These are phyloP conservation scores for Colletotrichum camelliae DNA, from an alignment of 2,329 filamentous ascomycete species.

Conservation along the genomic window DNA sequence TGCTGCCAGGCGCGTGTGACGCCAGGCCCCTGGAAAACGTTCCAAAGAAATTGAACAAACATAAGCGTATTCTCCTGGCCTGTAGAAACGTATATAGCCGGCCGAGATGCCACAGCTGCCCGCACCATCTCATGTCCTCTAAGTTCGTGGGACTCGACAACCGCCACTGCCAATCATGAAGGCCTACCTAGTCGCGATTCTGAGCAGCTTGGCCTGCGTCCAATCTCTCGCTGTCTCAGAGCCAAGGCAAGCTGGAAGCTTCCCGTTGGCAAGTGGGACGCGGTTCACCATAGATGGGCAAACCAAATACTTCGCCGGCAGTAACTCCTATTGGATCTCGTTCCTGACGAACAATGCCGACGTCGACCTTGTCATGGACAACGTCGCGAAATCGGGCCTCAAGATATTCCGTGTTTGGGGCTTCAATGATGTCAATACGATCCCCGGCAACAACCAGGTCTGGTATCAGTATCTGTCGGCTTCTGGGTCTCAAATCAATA, in stretches of 20 bases:
- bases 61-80: neutral
- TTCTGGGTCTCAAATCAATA: conserved; percentile 62
- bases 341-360: conserved; percentile 58
- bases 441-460: conserved; percentile 33
- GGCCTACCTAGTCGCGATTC: neutral
- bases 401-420: conserved; percentile 67
- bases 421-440: conserved; percentile 60
- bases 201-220: neutral
- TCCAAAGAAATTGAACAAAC: neutral
- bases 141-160: neutral
- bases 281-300: conserved; percentile 47
- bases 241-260: neutral
- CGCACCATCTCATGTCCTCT: neutral
- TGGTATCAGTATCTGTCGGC: conserved; percentile 56
- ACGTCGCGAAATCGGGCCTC: conserved; percentile 53
- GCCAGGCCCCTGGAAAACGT: neutral
- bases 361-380: conserved; percentile 53
- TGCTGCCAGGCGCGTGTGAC: neutral
- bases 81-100: neutral
- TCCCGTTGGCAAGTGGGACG: conserved; percentile 22
- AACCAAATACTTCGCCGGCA: conserved; percentile 55
- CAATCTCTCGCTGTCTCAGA: neutral
- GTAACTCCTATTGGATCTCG: conserved; percentile 61
- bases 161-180: neutral
- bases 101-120: neutral